These are phyloP conservation scores for Rheum nobile DNA, from an alignment of 148 eudicot species.

Conservation along the genomic window DNA sequence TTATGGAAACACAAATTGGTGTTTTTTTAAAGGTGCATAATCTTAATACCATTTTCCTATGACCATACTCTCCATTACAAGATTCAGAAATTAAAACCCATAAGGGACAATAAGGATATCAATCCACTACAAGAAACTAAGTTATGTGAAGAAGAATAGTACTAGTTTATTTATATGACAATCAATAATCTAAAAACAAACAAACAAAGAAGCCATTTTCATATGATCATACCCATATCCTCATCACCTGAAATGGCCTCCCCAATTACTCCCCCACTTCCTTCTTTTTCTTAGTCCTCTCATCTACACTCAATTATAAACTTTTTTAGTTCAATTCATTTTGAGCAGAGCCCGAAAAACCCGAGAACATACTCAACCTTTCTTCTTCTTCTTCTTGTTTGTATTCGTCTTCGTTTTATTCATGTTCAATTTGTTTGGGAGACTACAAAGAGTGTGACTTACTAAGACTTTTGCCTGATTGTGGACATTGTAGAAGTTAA, in stretches of 20 bases:
- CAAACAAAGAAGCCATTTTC: neutral
- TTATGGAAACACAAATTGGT: neutral
- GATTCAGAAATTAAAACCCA: neutral
- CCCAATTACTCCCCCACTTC: neutral
- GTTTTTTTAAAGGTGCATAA: neutral
- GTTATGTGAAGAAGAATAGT: no score
- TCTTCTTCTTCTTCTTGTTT: neutral
- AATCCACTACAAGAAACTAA: neutral
- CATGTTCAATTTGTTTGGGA: conserved; percentile 65
- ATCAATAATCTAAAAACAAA: neutral
- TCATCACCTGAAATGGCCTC: neutral
- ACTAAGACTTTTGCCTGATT: conserved; percentile 52
- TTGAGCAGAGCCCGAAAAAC: neutral
- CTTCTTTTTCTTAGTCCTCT: neutral
- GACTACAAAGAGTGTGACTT: conserved; percentile 55
- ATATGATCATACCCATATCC: neutral
- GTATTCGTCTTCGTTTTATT: neutral
- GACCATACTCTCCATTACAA: neutral
- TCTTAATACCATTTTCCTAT: neutral
- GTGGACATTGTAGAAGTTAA: conserved; percentile 43
- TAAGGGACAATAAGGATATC: neutral
- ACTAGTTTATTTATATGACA: neutral
- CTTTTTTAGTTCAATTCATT: neutral
- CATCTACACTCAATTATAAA: neutral
- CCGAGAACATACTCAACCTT: no score